Evolutionary conservation across 768 basidiomycete genomes (phyloP).

Genomic region (Leucosporidium yakuticum): DNA sequence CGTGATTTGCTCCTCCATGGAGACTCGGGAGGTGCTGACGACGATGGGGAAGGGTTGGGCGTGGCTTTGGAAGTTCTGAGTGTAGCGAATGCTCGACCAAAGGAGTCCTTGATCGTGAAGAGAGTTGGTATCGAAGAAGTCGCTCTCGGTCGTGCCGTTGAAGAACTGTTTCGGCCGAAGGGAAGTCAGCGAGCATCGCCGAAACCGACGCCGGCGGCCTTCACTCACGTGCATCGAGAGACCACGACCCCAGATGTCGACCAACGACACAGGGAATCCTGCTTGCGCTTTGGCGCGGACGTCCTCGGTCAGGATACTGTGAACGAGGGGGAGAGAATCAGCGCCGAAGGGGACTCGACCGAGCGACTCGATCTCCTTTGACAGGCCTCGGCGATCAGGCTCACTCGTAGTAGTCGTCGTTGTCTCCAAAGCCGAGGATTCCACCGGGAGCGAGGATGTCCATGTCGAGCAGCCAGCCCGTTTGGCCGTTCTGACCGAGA

Average conservation of each 20-base stretch:
- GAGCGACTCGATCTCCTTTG: too few relatives aligned
- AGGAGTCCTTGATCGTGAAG: slow-evolving; percentile 68
- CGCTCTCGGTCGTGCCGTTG: slow-evolving; percentile 55
- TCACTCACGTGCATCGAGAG: slow-evolving; percentile 64
- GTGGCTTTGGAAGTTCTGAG: slow-evolving; percentile 51
- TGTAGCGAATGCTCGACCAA: slow-evolving; percentile 41
- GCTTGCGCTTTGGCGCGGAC: slow-evolving; percentile 31
- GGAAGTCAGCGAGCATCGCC: slow-evolving; percentile 47
- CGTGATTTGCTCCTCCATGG: slow-evolving; percentile 7
- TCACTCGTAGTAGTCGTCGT: slow-evolving; percentile 50
- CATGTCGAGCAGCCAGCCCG: slow-evolving; percentile 57
- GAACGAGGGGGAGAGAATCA: neutral
- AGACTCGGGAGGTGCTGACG: slow-evolving; percentile 46
- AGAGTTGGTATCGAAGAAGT: slow-evolving; percentile 55
- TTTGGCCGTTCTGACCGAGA: slow-evolving; percentile 13
- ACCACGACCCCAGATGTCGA: slow-evolving; percentile 50
- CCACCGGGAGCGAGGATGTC: slow-evolving; percentile 56
- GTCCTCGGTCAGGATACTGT: slow-evolving; percentile 17
- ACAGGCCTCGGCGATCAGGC: slow-evolving; percentile 39
- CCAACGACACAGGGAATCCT: slow-evolving; percentile 35
- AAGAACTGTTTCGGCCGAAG: slow-evolving; percentile 12
- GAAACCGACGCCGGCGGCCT: slow-evolving; percentile 31
- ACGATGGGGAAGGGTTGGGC: slow-evolving; percentile 64
- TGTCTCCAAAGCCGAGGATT: slow-evolving; percentile 48
- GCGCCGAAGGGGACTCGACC: too few relatives aligned